phyloP scores from a whole-genome alignment of 1,284 basidiomycete genomes.

The Fomitiporia mediterranea region DNA sequence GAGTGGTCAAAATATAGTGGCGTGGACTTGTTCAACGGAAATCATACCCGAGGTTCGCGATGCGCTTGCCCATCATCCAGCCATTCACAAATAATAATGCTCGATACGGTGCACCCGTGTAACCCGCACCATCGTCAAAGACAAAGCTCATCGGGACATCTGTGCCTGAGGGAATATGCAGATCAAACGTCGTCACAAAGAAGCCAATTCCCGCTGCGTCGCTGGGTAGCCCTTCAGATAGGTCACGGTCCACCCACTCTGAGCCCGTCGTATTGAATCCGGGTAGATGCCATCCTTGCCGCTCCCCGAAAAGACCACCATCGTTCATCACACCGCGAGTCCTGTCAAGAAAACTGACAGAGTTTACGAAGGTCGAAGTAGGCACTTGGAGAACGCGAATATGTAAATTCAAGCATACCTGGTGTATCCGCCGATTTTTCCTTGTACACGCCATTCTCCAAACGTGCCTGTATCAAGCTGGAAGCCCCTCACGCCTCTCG shows the following conservation, averaged over 20 bases:
- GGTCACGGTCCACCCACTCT: slow-evolving; percentile 51
- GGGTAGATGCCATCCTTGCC: slow-evolving; percentile 79
- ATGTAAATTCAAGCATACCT: slow-evolving; percentile 35
- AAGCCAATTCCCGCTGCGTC: slow-evolving; percentile 66
- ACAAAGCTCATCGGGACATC: slow-evolving; percentile 67
- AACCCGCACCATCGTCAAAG: slow-evolving; percentile 48
- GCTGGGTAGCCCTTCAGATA: slow-evolving; percentile 53
- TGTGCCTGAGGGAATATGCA: slow-evolving; percentile 51
- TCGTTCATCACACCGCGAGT: slow-evolving; percentile 70
- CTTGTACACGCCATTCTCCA: slow-evolving; percentile 74
- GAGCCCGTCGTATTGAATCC: slow-evolving; percentile 52
- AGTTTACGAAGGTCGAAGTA: not conserved
- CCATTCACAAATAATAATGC: slow-evolving; percentile 75
- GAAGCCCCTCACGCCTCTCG: slow-evolving; percentile 77
- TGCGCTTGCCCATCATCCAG: slow-evolving; percentile 81
- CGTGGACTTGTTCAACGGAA: not conserved
- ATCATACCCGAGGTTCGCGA: slow-evolving; percentile 59
- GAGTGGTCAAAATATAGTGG: not conserved
- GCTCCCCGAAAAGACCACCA: slow-evolving; percentile 75
- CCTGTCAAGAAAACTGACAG: slow-evolving; percentile 59
- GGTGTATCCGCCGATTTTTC: slow-evolving; percentile 73
- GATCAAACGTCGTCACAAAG: slow-evolving; percentile 69
- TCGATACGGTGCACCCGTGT: slow-evolving; percentile 49
- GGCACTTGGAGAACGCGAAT: not conserved
- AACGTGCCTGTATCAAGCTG: slow-evolving; percentile 57